Conservation (phyloP, 1,284 basidiomycete species). For the Stygiomarasmius scandens region DNA sequence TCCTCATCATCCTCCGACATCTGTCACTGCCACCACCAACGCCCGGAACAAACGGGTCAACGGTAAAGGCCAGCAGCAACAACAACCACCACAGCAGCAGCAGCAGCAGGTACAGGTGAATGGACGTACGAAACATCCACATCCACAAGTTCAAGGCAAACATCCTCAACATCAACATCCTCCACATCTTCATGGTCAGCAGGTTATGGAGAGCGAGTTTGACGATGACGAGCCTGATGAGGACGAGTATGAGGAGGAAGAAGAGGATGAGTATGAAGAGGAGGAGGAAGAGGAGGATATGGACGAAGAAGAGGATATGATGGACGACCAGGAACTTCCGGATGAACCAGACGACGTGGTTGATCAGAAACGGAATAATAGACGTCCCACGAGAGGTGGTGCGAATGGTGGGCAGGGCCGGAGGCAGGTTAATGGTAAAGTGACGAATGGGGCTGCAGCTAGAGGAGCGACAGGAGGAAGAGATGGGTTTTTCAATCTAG, state of each 20-base stretch:
- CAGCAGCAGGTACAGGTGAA: conserved; percentile 30
- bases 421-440: conserved; percentile 39
- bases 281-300: conserved; percentile 62
- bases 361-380: conserved; percentile 15
- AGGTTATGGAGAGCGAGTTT: conserved; percentile 58
- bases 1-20: conserved; percentile 45
- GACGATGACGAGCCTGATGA: conserved; percentile 54
- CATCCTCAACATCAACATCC: conserved; percentile 26
- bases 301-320: conserved; percentile 23
- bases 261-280: conserved; percentile 67
- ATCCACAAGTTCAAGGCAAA: conserved; percentile 26
- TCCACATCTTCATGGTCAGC: too few species aligned
- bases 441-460: too few species aligned
- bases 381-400: conserved; percentile 6
- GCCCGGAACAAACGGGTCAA: background rate
- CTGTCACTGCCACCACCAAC: conserved; percentile 19
- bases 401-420: conserved; percentile 27
- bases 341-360: conserved; percentile 8
- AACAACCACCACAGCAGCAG: conserved; percentile 19
- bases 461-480: conserved; percentile 34
- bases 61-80: conserved; percentile 31
- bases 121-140: conserved; percentile 51
- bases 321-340: conserved; percentile 30
- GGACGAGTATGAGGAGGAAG: conserved; percentile 57
- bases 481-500: conserved; percentile 77